Percentiles rank a stretch among this genome's conserved stretches.
phyloP scores from a whole-genome alignment of 495 filamentous ascomycete genomes.

The Thermothielavioides terrestris region DNA sequence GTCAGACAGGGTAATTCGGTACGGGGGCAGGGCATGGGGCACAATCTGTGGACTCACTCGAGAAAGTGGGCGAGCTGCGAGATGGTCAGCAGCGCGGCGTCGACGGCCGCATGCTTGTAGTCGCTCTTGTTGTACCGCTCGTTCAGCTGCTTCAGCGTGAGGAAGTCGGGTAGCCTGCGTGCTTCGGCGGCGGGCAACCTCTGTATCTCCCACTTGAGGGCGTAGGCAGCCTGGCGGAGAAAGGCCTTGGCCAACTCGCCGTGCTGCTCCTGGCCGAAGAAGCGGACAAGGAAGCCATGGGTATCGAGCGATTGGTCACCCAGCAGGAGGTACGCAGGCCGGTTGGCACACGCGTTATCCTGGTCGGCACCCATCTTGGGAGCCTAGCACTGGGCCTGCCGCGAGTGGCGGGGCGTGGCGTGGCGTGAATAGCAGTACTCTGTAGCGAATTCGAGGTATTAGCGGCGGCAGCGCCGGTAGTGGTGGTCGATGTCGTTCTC shows the following conservation, averaged over 20 bases:
- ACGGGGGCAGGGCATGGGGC: not conserved
- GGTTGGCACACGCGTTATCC: conserved; percentile 15
- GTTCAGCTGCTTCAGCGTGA: conserved; percentile 59
- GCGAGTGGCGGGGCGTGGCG: not conserved
- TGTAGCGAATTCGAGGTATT: too few relatives aligned
- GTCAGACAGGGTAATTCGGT: not conserved
- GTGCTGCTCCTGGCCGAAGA: conserved; percentile 49
- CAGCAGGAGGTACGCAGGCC: conserved; percentile 50
- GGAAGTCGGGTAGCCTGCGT: conserved; percentile 57
- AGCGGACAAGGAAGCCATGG: conserved; percentile 55
- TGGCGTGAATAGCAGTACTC: too few relatives aligned
- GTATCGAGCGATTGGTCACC: conserved; percentile 75
- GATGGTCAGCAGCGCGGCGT: conserved; percentile 61
- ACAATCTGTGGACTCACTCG: conserved; percentile 45
- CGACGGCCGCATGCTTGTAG: conserved; percentile 50
- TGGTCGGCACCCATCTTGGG: conserved; percentile 24
- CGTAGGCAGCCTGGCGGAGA: conserved; percentile 52
- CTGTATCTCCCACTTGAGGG: conserved; percentile 55
- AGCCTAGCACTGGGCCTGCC: too few relatives aligned
- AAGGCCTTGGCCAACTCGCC: conserved; percentile 58
- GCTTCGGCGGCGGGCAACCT: conserved; percentile 51
- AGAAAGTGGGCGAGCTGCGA: conserved; percentile 70
- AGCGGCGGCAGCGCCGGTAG: too few relatives aligned
- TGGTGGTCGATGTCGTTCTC: too few relatives aligned
- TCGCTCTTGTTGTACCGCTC: conserved; percentile 54